Percentiles rank a stretch among this genome's conserved stretches.
phyloP scores from a whole-genome alignment of 1,284 basidiomycete genomes.

The Trichosporon sp. region DNA sequence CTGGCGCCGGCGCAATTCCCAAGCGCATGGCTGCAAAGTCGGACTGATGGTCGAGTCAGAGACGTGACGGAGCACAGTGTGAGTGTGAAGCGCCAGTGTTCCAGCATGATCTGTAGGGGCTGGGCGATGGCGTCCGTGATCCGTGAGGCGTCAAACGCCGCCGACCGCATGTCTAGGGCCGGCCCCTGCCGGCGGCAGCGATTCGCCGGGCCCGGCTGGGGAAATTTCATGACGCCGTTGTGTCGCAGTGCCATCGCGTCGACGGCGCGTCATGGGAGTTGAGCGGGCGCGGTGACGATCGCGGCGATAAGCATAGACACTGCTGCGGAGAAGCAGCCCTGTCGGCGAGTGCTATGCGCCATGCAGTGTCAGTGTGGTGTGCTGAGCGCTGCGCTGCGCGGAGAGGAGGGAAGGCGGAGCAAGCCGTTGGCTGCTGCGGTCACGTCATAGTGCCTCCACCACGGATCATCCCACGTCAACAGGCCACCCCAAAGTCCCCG shows the following conservation, averaged over 20 bases:
- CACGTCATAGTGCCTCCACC: slow-evolving; percentile 2
- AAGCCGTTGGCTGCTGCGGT: neutral
- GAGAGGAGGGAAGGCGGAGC: neutral
- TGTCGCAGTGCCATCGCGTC: neutral
- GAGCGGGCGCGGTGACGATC: neutral
- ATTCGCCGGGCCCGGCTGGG: neutral
- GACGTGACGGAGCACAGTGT: neutral
- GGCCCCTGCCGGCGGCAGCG: neutral
- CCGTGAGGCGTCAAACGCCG: neutral
- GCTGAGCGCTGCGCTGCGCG: neutral
- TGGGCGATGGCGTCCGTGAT: neutral
- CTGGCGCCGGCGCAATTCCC: too few relatives aligned
- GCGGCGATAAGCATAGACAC: neutral
- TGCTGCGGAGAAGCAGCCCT: neutral
- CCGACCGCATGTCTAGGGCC: neutral
- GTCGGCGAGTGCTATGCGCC: neutral
- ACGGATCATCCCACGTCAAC: neutral
- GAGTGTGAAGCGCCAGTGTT: neutral
- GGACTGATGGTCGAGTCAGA: too few relatives aligned
- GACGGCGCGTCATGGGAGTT: neutral
- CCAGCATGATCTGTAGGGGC: neutral
- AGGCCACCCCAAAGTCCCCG: neutral
- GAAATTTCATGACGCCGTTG: neutral
- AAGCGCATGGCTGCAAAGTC: too few relatives aligned
- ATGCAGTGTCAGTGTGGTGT: neutral